Conservation (phyloP, 495 filamentous ascomycete species). For the Cryomyces antarcticus region DNA sequence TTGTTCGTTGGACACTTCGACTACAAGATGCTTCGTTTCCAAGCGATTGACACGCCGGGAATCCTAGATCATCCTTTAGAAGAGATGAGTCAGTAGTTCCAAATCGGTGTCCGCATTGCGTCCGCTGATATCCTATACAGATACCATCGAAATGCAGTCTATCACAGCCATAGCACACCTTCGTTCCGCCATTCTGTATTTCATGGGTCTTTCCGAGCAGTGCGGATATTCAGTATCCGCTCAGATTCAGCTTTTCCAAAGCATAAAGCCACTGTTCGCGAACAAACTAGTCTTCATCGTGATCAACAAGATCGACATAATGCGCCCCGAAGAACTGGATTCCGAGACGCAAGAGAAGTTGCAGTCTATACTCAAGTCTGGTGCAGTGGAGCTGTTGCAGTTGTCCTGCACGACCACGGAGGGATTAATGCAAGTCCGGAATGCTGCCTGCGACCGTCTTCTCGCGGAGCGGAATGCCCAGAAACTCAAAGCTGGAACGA, state of each 20-base stretch:
- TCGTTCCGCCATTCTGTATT: constrained; percentile 83
- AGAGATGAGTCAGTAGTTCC: constrained; percentile 49
- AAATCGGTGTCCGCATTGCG: no score
- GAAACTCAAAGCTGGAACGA: constrained; percentile 80
- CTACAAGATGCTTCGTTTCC: constrained; percentile 92
- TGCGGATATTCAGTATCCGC: constrained; percentile 86
- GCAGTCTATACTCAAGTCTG: constrained; percentile 58
- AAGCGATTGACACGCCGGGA: constrained; percentile 76
- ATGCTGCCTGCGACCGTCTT: constrained; percentile 79
- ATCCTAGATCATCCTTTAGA: constrained; percentile 94
- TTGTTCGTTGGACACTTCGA: constrained; percentile 97
- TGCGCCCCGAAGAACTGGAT: constrained; percentile 72
- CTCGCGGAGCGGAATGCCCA: constrained; percentile 83
- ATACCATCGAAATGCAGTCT: constrained; percentile 97
- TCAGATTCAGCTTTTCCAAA: constrained; percentile 83
- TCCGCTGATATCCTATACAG: no score
- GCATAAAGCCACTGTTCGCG: constrained; percentile 87
- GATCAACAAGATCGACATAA: constrained; percentile 94
- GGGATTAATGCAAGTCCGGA: constrained; percentile 84
- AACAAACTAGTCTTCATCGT: constrained; percentile 95
- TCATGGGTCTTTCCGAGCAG: constrained; percentile 96
- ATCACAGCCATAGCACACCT: constrained; percentile 96
- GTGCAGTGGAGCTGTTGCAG: constrained; percentile 77
- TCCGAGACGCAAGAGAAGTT: constrained; percentile 57
- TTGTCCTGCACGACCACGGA: constrained; percentile 89